phyloP scores from a whole-genome alignment of 2,329 filamentous ascomycete genomes.

The Capronia coronata region DNA sequence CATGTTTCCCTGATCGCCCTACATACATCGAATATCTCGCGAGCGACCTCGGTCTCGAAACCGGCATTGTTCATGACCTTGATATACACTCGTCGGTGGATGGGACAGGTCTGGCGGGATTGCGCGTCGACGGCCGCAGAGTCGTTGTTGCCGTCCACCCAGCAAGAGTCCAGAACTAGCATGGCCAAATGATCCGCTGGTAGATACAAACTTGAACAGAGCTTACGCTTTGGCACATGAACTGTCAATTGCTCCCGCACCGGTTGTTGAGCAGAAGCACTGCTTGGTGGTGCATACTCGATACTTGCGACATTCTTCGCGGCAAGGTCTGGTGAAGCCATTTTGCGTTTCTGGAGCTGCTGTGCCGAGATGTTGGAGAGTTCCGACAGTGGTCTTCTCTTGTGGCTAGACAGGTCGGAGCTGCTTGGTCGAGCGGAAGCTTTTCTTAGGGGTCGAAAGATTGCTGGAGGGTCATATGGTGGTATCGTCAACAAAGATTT shows the following conservation, averaged over 20 bases:
- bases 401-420: neutral
- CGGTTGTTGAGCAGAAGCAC: neutral
- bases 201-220: neutral
- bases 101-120: neutral
- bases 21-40: neutral
- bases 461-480: constrained; percentile 8
- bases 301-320: neutral
- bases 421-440: neutral
- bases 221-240: neutral
- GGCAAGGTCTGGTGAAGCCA: neutral
- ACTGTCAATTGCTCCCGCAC: neutral
- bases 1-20: neutral
- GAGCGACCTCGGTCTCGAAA: neutral
- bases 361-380: constrained; percentile 6
- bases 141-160: neutral
- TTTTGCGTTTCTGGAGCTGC: no score
- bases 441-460: constrained; percentile 1
- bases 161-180: neutral
- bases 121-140: neutral
- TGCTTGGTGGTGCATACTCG: neutral
- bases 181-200: neutral
- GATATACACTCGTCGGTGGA: neutral
- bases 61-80: neutral
- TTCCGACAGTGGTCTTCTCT: constrained; percentile 3
- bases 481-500: neutral